phyloP scores from a whole-genome alignment of 2,329 filamentous ascomycete genomes.

The Xylariaceae sp. region DNA sequence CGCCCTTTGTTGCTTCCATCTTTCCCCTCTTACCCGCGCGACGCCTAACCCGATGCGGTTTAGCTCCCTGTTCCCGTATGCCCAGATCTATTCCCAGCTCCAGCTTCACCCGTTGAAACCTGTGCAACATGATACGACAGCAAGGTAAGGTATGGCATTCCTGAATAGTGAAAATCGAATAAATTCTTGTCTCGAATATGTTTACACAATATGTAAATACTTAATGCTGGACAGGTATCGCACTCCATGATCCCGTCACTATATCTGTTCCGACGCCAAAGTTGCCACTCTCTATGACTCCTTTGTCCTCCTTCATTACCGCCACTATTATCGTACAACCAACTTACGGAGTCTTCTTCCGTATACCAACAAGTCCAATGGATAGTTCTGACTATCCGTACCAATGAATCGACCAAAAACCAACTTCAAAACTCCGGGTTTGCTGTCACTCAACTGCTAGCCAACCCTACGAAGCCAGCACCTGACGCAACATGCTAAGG shows the following conservation, averaged over 20 bases:
- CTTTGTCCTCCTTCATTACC: too few relatives aligned
- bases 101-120: neutral
- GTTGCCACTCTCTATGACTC: too few relatives aligned
- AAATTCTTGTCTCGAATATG: neutral
- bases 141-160: neutral
- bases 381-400: too few relatives aligned
- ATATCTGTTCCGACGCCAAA: too few relatives aligned
- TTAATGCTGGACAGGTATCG: neutral
- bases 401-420: neutral
- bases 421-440: neutral
- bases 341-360: too few relatives aligned
- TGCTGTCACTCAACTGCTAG: neutral
- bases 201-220: neutral
- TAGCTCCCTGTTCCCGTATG: neutral
- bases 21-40: neutral
- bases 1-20: neutral
- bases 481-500: conserved; percentile 71
- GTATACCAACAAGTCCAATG: too few relatives aligned
- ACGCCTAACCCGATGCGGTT: neutral
- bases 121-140: neutral
- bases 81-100: neutral
- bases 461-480: conserved; percentile 62
- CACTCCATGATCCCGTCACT: too few relatives aligned
- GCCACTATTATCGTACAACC: too few relatives aligned
- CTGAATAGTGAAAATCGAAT: neutral